These are phyloP conservation scores for Komagataella mondaviorum DNA, from an alignment of 805 yeast species.

Conservation along the genomic window DNA sequence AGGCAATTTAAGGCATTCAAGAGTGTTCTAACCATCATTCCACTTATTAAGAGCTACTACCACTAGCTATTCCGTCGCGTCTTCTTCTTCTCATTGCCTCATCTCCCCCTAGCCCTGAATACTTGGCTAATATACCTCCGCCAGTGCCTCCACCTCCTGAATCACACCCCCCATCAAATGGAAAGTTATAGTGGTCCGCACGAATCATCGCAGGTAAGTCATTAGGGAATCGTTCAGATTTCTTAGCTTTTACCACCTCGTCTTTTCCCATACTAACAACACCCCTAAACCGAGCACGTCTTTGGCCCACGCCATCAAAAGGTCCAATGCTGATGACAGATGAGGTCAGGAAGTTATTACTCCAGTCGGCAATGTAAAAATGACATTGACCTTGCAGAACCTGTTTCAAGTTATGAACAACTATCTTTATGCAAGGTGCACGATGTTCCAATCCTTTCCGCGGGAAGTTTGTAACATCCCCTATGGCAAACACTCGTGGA, in stretches of 20 bases:
- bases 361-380: not conserved
- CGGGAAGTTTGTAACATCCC: constrained; percentile 2
- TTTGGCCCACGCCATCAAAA: not conserved
- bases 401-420: not conserved
- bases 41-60: no score
- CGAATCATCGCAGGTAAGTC: not conserved
- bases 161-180: not conserved
- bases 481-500: not conserved
- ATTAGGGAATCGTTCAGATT: not conserved
- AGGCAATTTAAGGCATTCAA: no score
- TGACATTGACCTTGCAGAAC: not conserved
- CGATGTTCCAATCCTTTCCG: not conserved
- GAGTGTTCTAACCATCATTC: no score
- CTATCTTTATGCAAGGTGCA: not conserved
- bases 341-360: not conserved
- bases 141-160: not conserved
- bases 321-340: not conserved
- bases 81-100: no score
- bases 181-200: not conserved
- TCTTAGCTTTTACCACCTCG: not conserved
- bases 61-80: no score
- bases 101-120: no score
- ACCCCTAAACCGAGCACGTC: not conserved
- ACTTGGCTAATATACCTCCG: not conserved
- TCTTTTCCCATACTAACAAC: not conserved